phyloP scores from a whole-genome alignment of 202 grass and related monocot genomes.

The Brachypodium distachyon region DNA sequence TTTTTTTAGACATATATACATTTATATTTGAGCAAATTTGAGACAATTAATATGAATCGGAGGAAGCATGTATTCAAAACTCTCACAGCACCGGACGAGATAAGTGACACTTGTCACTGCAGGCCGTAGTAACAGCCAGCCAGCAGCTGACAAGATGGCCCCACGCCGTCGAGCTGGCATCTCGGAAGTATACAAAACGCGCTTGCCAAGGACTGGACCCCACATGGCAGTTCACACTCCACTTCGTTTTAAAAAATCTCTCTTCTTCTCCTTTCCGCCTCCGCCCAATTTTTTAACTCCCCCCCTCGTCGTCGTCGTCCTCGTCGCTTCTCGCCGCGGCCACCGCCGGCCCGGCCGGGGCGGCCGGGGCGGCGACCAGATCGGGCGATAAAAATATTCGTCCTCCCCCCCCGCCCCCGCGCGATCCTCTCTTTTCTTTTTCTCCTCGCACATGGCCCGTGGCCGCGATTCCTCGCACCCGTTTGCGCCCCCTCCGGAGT shows the following conservation, averaged over 20 bases:
- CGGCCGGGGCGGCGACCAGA: conserved; percentile 27
- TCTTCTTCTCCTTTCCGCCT: neutral
- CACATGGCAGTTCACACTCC: neutral
- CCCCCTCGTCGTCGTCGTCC: neutral
- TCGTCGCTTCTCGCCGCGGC: conserved; percentile 14
- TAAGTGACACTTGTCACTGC: too few species aligned
- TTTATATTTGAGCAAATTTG: too few species aligned
- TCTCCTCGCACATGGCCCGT: conserved; percentile 24
- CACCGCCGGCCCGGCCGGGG: conserved; percentile 6
- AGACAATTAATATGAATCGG: too few species aligned
- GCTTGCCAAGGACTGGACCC: neutral
- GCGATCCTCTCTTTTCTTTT: neutral
- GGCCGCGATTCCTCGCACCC: conserved; percentile 43
- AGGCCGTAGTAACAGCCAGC: too few species aligned
- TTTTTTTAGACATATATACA: too few species aligned
- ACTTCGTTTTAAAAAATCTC: neutral
- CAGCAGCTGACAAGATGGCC: too few species aligned
- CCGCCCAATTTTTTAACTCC: conserved; percentile 12
- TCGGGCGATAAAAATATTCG: conserved; percentile 15
- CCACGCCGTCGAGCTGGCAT: too few species aligned
- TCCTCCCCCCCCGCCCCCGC: neutral
- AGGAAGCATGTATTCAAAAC: too few species aligned
- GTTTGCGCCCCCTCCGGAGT: conserved; percentile 34
- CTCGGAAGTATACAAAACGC: too few species aligned
- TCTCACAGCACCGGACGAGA: too few species aligned